Evolutionary conservation across 805 yeast genomes (phyloP), one percentile per base, ranked within the genome.

Genomic region (Maudiozyma serrabonitensis): DNA sequence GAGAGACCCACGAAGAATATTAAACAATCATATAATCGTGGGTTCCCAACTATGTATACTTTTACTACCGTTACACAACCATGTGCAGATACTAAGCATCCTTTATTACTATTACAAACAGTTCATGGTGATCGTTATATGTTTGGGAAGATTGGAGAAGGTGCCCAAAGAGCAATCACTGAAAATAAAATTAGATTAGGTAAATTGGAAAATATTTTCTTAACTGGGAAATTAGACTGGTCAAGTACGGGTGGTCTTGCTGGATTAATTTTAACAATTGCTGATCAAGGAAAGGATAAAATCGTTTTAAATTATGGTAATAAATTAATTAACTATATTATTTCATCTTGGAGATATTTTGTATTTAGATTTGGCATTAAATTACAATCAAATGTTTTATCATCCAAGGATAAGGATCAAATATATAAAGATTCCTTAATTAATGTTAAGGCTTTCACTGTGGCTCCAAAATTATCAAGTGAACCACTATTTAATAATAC

Each of bases 171-270:
- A 58, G 69, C 78, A 3, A 66, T 87, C 46, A 77, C 78, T 51
- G 88, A 84, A 54, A 73, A 77, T 54, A 78, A 79, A 43, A 62
- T 82, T 25, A 73, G 75, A 43, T 66, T 85, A 13, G 73, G 82
- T 1, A 82, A 78, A 53, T 65, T 87, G 32, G 73, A 76, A 45
- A 78, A 80, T 37, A 69, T 91, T 4, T 90, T 87, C 58, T 60
- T 93, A 4, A 81, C 96, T 0, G 99, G 99, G 2, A 70, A 70
- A n/a, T 53, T 86, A 11, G 66, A 75, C 48, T 91, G 96, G 96
- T 64, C 75, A 6, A 74, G 82, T n/a, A 69, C 88, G 2, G 87
- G 95, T n/a, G 99, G 99, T 0, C 66, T 91, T 6, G 97, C 98
- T 0, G 99, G 99, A 0, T 69, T 87, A 58, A 78, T 91, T 45